A percentile compares a stretch with the other conserved stretches of the same genome.
Conservation (phyloP, 768 basidiomycete genomes). For the Pholiota molesta region DNA sequence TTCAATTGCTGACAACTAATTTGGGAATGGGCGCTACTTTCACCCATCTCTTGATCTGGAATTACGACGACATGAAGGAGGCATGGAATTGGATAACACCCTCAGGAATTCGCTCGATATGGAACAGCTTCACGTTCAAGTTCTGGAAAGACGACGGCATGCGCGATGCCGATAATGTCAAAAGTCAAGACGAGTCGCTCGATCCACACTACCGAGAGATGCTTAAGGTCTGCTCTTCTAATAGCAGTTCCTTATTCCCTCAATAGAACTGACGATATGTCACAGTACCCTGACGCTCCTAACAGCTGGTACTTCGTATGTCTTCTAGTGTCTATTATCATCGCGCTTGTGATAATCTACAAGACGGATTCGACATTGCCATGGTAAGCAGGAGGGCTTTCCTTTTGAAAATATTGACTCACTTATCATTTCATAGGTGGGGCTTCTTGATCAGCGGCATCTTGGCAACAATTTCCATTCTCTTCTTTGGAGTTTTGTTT, state of each 20-base stretch:
- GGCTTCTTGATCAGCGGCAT: constrained; percentile 47
- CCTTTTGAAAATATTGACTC: background rate
- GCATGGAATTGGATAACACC: constrained; percentile 52
- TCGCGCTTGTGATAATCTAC: constrained; percentile 45
- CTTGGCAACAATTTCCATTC: constrained; percentile 45
- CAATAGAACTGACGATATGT: background rate
- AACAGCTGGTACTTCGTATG: constrained; percentile 57
- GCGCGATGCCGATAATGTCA: constrained; percentile 25
- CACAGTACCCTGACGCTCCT: constrained; percentile 55
- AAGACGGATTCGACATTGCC: constrained; percentile 50
- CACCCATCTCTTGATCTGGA: constrained; percentile 51
- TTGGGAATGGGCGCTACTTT: constrained; percentile 51
- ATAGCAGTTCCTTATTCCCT: background rate
- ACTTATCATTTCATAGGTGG: constrained; percentile 39
- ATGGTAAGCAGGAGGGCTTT: constrained; percentile 33
- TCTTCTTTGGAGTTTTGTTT: constrained; percentile 48
- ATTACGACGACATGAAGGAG: constrained; percentile 38
- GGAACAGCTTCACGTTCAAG: constrained; percentile 38
- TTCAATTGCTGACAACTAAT: constrained; percentile 46
- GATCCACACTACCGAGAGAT: constrained; percentile 56
- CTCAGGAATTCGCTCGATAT: constrained; percentile 34
- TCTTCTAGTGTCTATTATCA: constrained; percentile 44
- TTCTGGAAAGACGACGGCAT: constrained; percentile 47
- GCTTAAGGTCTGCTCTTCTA: constrained; percentile 41
- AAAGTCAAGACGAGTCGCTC: constrained; percentile 32